Percentiles rank a stretch among this genome's conserved stretches.
These are phyloP conservation scores for Actinomucor elegans DNA, from an alignment of 371 early-diverging fungal species.

Conservation along the genomic window DNA sequence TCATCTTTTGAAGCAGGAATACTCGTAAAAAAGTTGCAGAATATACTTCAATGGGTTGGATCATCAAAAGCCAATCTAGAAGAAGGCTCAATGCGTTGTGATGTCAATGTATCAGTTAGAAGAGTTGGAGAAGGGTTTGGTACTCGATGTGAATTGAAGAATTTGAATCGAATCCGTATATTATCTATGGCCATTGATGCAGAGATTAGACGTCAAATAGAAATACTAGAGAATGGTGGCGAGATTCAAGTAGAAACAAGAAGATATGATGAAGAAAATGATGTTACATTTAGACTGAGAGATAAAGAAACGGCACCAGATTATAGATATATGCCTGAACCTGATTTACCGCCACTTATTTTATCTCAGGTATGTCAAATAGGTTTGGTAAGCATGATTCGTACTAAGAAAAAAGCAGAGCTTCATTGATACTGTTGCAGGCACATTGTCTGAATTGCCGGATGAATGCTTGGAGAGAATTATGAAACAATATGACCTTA, in stretches of 20 bases:
- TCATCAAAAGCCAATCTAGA: constrained; percentile 84
- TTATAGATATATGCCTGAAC: constrained; percentile 93
- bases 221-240: constrained; percentile 52
- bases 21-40: constrained; percentile 77
- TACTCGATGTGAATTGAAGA: constrained; percentile 85
- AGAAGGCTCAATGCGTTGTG: constrained; percentile 90
- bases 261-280: constrained; percentile 67
- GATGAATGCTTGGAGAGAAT: constrained; percentile 65
- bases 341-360: constrained; percentile 75
- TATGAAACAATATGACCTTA: constrained; percentile 59
- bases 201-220: constrained; percentile 78
- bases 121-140: constrained; percentile 53
- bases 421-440: constrained; percentile 47
- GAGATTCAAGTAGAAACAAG: constrained; percentile 73
- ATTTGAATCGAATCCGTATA: constrained; percentile 79
- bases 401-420: no score
- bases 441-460: constrained; percentile 70
- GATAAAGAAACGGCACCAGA: constrained; percentile 85
- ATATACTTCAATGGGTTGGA: constrained; percentile 68
- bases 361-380: constrained; percentile 37
- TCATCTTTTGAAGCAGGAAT: constrained; percentile 75
- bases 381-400: no score
- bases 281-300: constrained; percentile 67
- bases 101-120: constrained; percentile 87
- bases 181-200: constrained; percentile 76